Percentiles rank a stretch among this genome's conserved stretches.
These are phyloP conservation scores for Backusella psychrophila DNA, from an alignment of 192 early-diverging fungal species.

Conservation along the genomic window DNA sequence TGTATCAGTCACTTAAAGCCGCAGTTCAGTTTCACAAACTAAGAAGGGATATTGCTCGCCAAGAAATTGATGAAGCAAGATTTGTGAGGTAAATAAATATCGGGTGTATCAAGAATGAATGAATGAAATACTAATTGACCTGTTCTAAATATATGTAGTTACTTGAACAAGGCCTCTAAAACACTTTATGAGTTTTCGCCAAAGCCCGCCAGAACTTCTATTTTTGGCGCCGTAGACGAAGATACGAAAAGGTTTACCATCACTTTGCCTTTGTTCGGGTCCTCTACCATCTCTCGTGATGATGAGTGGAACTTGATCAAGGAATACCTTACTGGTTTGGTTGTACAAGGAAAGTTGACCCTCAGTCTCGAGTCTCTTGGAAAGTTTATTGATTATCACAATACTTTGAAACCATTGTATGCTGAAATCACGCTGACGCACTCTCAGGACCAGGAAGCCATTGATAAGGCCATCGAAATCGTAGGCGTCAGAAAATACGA, in stretches of 20 bases:
- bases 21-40: slow-evolving; percentile 1
- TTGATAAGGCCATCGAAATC: background rate
- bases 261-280: slow-evolving; percentile 6
- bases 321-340: slow-evolving; percentile 13
- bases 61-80: slow-evolving; percentile 8
- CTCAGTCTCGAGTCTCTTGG: background rate
- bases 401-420: slow-evolving; percentile 7
- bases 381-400: slow-evolving; percentile 3
- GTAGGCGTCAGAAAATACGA: background rate
- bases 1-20: slow-evolving; percentile 8
- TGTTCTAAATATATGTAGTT: background rate
- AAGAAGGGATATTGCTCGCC: slow-evolving; percentile 9
- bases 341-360: slow-evolving; percentile 3
- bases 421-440: slow-evolving; percentile 13
- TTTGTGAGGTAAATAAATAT: slow-evolving; percentile 6
- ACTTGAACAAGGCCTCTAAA: background rate
- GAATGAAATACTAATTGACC: background rate
- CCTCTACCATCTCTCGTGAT: background rate
- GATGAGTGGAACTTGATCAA: background rate
- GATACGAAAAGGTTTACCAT: background rate
- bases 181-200: background rate
- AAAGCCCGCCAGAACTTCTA: background rate
- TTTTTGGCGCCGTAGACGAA: background rate
- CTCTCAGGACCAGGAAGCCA: background rate
- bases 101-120: background rate